These are phyloP conservation scores for Microsporum canis DNA, from an alignment of 2,329 filamentous ascomycete genomes.

Conservation along the genomic window DNA sequence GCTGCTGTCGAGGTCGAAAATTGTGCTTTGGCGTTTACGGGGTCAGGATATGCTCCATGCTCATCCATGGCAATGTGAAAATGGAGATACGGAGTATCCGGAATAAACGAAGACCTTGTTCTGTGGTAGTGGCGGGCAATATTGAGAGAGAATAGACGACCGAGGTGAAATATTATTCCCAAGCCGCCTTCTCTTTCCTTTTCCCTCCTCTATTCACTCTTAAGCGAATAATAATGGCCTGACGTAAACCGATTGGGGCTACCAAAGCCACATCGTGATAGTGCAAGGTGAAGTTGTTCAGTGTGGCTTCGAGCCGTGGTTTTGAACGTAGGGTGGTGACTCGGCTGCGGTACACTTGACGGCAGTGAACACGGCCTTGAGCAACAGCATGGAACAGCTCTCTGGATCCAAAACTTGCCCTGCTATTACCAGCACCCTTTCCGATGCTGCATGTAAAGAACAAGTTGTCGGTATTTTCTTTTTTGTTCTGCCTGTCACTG, in stretches of 20 bases:
- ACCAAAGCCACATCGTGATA: not conserved
- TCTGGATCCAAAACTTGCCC: not conserved
- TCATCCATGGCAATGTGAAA: not conserved
- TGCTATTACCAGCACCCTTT: not conserved
- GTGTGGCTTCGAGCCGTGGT: slow-evolving; percentile 2
- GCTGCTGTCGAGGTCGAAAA: not conserved
- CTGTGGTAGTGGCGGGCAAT: not conserved
- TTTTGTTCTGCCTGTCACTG: not conserved
- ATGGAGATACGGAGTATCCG: not conserved
- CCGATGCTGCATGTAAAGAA: not conserved
- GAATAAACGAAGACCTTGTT: not conserved
- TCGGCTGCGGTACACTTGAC: not conserved
- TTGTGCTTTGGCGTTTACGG: not conserved
- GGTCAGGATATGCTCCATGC: not conserved
- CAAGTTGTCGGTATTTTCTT: not conserved
- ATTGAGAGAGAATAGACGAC: not conserved
- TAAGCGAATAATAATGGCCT: not conserved
- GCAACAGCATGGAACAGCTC: not conserved
- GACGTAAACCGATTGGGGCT: not conserved
- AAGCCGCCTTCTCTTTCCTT: not conserved
- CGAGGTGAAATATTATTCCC: not conserved
- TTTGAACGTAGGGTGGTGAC: not conserved
- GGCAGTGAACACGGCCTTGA: not conserved
- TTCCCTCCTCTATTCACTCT: not conserved
- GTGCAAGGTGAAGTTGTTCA: not conserved